Evolutionary conservation across 2,329 filamentous ascomycete genomes (phyloP), one percentile per base, ranked within the genome.

Genomic region (Botrytis aclada): DNA sequence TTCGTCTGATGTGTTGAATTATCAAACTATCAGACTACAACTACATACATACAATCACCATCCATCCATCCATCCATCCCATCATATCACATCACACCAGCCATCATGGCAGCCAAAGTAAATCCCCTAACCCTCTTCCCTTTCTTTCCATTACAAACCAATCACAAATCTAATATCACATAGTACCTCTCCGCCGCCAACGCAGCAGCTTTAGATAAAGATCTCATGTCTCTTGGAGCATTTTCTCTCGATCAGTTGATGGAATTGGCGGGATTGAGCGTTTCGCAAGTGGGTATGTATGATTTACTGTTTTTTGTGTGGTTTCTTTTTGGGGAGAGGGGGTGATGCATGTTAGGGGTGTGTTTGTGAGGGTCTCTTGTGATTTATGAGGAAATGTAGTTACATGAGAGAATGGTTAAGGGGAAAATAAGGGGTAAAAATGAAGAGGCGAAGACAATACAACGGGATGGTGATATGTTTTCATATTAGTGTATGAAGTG

Each of bases 221-320:
- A 99, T 81, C 90, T 99, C 75, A 98, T 99, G 95, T 93, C 89
- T 80, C 88, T 89, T 18, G 89, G 90, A 0, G 94, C 93, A 14
- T 99, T 97, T 83, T 97, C 94, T 18, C 88, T 99, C 72, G 96
- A 98, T 81, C 96, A 99, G 83, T 86, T 99, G 66, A 98, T 99
- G 96, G 96, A 98, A 81, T 85, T 99, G 12, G 96, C 96, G 61
- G 96, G 96, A 0, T 87, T 99, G 0, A 95, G 94, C 1, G 94
- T 98, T 39, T 95, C 95, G 20, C 94, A 98, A 85, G 94, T 92
- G 69, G 90, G 94, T 95, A 81, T 73, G 85, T 51, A 80, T 51
- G 64, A 34, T 29, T 39, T 65, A 51, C 16, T 32, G 34, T 34
- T 22, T 74, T 69, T 69, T 37, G 32, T 41, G 16, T 16, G 41